Evolutionary conservation across 805 yeast species (phyloP).

Genomic region (Kregervanrija delftensis): DNA sequence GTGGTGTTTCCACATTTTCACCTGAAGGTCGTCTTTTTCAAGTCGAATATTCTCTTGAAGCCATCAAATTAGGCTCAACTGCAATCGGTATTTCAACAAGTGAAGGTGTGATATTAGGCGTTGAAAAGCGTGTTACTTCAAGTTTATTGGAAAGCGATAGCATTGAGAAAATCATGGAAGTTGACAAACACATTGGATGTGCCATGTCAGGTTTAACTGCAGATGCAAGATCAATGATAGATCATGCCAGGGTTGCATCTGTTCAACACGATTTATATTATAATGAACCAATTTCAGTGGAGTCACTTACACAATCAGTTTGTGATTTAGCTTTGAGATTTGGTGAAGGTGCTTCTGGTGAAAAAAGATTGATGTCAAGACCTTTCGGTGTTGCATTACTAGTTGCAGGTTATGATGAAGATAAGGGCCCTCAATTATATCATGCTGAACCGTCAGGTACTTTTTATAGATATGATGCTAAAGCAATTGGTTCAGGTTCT

Average conservation of each 20-base stretch:
- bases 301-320: conserved; percentile 90
- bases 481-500: conserved; percentile 97
- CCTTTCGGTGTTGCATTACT: conserved; percentile 98
- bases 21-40: conserved; percentile 98
- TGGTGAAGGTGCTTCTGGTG: conserved; percentile 97
- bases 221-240: conserved; percentile 97
- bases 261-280: conserved; percentile 85
- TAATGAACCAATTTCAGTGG: conserved; percentile 88
- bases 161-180: conserved; percentile 92
- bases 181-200: conserved; percentile 91
- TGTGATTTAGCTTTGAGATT: conserved; percentile 95
- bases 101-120: conserved; percentile 94
- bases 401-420: conserved; percentile 89
- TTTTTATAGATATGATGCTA: conserved; percentile 94
- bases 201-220: conserved; percentile 99
- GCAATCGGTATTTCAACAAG: conserved; percentile 95
- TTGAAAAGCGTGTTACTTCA: conserved; percentile 95
- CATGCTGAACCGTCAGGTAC: conserved; percentile 99
- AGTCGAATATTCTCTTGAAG: conserved; percentile 96
- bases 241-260: conserved; percentile 89
- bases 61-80: conserved; percentile 94
- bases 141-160: conserved; percentile 85
- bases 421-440: conserved; percentile 91
- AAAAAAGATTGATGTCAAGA: conserved; percentile 91
- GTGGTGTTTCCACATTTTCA: conserved; percentile 97